Base-by-base conservation (phyloP, 768 basidiomycete genomes). In the Gymnopilus dilepis region DNA sequence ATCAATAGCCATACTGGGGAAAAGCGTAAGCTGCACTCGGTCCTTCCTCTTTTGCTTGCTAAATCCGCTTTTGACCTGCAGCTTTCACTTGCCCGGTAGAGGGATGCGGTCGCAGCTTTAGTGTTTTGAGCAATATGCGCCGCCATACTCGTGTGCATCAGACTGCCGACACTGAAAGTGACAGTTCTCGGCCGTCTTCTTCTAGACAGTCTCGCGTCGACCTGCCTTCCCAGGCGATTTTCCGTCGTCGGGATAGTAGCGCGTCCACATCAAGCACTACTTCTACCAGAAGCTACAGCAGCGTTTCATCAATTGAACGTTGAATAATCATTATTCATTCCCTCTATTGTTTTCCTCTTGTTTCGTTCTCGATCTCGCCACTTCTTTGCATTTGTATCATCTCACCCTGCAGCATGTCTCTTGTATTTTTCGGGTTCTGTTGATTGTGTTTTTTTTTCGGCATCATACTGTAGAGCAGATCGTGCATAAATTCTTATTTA, bases 71-170 rank as follows among this genome's bases (percentile, higher is more conserved):
- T 47, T 48, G 21, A n/a, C 38, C 38, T 58, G 60, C 71, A 93
- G 92, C 92, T 8, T 92, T 90, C 74, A 77, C 82, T 43, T 94
- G 92, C 72, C 87, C 91, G 17, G 83, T 86, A 55, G 84, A 88
- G 64, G 84, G 84, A 60, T 94, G 92, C 75, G 88, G 89, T 6
- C 88, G 91, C 43, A 86, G 88, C 71, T 94, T 94, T 75, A 92
- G 90, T 69, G 92, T 93, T 52, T 85, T 92, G 70, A 92, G 90
- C 74, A 94, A 94, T 78, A 94, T 94, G 92, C 88, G 92, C 63
- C 82, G 92, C 59, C 92, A 94, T 73, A 86, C 91, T 61, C 87
- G 91, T 58, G 87, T 90, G 12, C 91, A 93, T 48, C 52, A 54
- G 9, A 43, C 57, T n/a, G 53, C 26, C 7, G 64, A 59, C 30